A percentile compares a stretch with the other conserved stretches of the same genome.
phyloP scores from a whole-genome alignment of 257 asterid genomes.

The Solanum bulbocastanum region DNA sequence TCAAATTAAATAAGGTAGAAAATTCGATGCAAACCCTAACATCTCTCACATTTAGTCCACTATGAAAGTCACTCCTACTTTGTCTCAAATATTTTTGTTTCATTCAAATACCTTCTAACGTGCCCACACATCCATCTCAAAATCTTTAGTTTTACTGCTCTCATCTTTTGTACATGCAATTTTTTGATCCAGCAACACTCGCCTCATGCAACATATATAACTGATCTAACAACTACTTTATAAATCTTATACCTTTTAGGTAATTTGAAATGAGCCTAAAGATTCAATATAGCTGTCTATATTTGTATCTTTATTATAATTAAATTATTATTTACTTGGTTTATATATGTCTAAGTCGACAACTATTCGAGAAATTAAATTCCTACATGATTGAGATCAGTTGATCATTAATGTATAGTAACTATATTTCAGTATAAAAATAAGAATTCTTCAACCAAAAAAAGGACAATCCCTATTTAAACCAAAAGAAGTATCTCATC shows the following conservation, averaged over 20 bases:
- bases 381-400: neutral
- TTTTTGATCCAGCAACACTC: neutral
- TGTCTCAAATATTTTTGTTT: no score
- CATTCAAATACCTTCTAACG: neutral
- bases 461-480: no score
- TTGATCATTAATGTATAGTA: neutral
- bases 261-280: no score
- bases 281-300: neutral
- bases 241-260: neutral
- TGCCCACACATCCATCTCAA: no score
- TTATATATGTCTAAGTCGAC: neutral
- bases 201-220: no score
- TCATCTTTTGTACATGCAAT: neutral
- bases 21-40: neutral
- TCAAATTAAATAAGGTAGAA: neutral
- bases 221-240: neutral
- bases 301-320: neutral
- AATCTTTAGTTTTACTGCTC: neutral
- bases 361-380: neutral
- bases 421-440: no score
- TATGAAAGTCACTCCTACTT: no score
- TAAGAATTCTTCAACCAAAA: no score
- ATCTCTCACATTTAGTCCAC: no score
- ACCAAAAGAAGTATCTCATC: no score
- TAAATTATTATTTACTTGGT: no score